Evolutionary conservation across 1,139 yeast genomes (phyloP).

Genomic region (Wickerhamomyces sp.): DNA sequence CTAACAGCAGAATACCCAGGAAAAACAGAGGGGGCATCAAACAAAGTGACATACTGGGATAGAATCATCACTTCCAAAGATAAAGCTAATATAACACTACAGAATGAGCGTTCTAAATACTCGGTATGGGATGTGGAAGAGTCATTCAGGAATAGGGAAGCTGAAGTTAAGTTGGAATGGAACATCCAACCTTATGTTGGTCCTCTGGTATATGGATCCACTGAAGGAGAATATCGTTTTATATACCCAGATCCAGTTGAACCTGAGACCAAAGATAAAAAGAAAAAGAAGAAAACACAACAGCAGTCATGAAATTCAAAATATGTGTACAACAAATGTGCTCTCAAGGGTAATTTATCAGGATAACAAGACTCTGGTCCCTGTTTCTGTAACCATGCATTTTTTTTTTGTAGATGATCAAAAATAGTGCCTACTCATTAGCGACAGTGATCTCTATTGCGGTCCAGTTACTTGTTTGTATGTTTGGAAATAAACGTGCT

Average conservation of each 20-base stretch:
- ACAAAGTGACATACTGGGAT: slow-evolving; percentile 89
- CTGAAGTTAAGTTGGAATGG: slow-evolving; percentile 75
- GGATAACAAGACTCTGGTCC: no score
- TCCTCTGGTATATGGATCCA: slow-evolving; percentile 64
- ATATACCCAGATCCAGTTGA: slow-evolving; percentile 26
- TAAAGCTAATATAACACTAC: slow-evolving; percentile 52
- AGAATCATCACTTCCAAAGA: slow-evolving; percentile 57
- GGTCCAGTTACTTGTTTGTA: no score
- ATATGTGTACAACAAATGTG: no score
- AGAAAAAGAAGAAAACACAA: slow-evolving; percentile 12
- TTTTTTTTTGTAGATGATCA: no score
- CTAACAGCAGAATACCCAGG: slow-evolving; percentile 87
- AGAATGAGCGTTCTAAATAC: slow-evolving; percentile 62
- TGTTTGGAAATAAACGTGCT: no score
- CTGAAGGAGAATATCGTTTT: slow-evolving; percentile 34
- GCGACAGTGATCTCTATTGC: no score
- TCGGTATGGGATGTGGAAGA: slow-evolving; percentile 84
- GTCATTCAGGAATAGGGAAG: slow-evolving; percentile 61
- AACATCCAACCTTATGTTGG: slow-evolving; percentile 92
- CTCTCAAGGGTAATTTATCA: no score
- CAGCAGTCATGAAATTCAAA: slow-evolving; percentile 4
- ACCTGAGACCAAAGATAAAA: slow-evolving; percentile 12
- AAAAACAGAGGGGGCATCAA: slow-evolving; percentile 38
- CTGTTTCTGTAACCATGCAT: no score
- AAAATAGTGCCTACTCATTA: no score